Evolutionary conservation across 2,329 filamentous ascomycete species (phyloP), one percentile per base, ranked within the genome.

Genomic region (Eurotiales sp.): DNA sequence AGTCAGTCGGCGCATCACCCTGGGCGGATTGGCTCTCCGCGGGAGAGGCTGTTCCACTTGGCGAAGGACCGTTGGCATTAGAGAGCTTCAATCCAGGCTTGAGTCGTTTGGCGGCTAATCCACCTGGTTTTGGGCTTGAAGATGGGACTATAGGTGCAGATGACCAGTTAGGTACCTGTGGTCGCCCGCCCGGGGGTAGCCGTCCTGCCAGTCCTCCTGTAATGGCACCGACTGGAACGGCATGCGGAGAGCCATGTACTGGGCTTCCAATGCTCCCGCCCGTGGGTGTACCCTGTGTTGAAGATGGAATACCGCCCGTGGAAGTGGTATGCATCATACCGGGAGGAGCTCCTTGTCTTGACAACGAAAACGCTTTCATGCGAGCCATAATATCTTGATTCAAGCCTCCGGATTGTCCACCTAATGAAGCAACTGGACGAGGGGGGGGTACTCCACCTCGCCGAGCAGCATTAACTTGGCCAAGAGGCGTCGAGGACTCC

Each of bases 401-500:
- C 46, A 84, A 66, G 15, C 77, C 77, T 44, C 78, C 77, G 36
- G 75, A 71, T 51, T 76, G 67, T 27, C 61, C 57, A 34, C 65
- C 67, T 60, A 70, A 65, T 3, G 68, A 69, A 6, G 67, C 55
- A 10, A 60, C 60, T 5, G 58, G 61, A 14, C 62, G 66, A 30
- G 58, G 53, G 14, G 46, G 61, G 52, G 15, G 61, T 53, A 19
- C 58, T 56, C n/a, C 60, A 25, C 64, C 66, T 61, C 81, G 75
- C 57, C 84, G 75, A 34, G 83, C 83, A 44, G 83, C 81, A 68
- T 85, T 90, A 62, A 96, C 74, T 52, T 88, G 81, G 36, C 90
- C 90, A 3, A 91, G 76, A 36, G 88, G 85, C 23, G 87, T 93
- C n/a, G 90, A 96, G n/a, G 84, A 90, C 51, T 68, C 60, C 10